Evolutionary conservation across 2,329 filamentous ascomycete genomes (phyloP), one percentile per base, ranked within the genome.

Genomic region (Aureobasidium pullulans): DNA sequence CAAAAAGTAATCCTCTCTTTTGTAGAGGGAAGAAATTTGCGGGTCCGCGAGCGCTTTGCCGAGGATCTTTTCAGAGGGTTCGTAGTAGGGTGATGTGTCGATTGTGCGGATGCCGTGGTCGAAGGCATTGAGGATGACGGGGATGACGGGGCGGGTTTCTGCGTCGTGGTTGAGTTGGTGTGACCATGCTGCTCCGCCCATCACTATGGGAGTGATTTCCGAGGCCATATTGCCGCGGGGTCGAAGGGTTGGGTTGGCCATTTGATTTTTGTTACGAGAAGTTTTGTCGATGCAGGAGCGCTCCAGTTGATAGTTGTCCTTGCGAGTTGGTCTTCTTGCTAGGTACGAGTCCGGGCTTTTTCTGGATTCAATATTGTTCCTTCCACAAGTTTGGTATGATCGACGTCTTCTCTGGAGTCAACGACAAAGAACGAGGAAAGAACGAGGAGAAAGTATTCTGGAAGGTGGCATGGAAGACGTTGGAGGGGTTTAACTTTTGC

Each of bases 1-100:
- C 66, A 90, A 76, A 65, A 84, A 81, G 70, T 87, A 86, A 43
- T 75, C 76, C 5, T 74, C 69, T 59, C 84, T 81, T 1, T 73
- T 76, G 68, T 81, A 75, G 4, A 69, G 71, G 40, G 69, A 78
- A 66, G 72, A 75, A 59, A 78, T 73, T 49, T 86, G 79, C 15
- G 85, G 82, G 50, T 80, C 76, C 65, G 83, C 70, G 37, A 79
- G 71, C 60, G 77, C 71, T 43, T 71, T 70, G 42, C 81, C 89
- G 29, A 94, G 82, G 31, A 93, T 81, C 58, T 81, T 73, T 71
- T 93, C 89, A 1, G 88, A 88, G 1, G 89, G 89, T 1, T 89
- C 88, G 73, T 93, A 94, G 80, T 93, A 93, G 0, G 89, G 88
- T 1, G 87, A 90, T 0, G 89, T 93, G 73, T 93, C 89, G 73